These are phyloP conservation scores for Trichosporon inkin DNA, from an alignment of 1,284 basidiomycete genomes.

Conservation along the genomic window DNA sequence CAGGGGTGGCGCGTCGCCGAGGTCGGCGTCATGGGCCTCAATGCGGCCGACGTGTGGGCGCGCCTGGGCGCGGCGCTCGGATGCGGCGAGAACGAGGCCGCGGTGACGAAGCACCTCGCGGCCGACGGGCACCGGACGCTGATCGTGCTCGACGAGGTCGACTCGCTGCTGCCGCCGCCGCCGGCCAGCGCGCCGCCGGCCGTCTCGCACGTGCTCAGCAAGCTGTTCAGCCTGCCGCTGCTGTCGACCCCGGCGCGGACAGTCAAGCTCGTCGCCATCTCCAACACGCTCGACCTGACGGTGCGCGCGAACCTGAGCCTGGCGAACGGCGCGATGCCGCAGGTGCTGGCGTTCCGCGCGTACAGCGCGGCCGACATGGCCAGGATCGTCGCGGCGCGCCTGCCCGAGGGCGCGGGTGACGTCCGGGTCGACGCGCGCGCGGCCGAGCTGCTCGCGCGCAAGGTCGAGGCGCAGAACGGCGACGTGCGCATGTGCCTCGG, in stretches of 20 bases:
- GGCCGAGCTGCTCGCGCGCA: constrained; percentile 45
- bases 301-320: constrained; percentile 45
- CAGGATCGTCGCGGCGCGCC: constrained; percentile 43
- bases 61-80: constrained; percentile 34
- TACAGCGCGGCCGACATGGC: constrained; percentile 47
- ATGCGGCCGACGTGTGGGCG: constrained; percentile 39
- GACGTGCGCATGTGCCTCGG: constrained; percentile 50
- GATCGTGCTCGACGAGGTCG: constrained; percentile 50
- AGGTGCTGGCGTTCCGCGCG: constrained; percentile 46
- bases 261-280: constrained; percentile 49
- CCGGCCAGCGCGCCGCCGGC: constrained; percentile 35
- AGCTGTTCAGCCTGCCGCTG: constrained; percentile 46
- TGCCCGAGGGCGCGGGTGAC: constrained; percentile 21
- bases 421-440: constrained; percentile 46
- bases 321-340: constrained; percentile 36
- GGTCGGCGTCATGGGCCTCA: constrained; percentile 49
- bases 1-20: constrained; percentile 43
- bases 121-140: constrained; percentile 26
- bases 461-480: constrained; percentile 51
- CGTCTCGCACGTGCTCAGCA: constrained; percentile 43
- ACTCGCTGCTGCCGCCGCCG: constrained; percentile 46
- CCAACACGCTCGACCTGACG: constrained; percentile 51
- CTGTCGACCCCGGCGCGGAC: constrained; percentile 24
- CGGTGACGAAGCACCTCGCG: constrained; percentile 28
- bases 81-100: constrained; percentile 37